Percentiles rank a stretch among this genome's conserved stretches.
These are phyloP conservation scores for Melocanna baccifera DNA, from an alignment of 176 grass and related monocot genomes.

Conservation along the genomic window DNA sequence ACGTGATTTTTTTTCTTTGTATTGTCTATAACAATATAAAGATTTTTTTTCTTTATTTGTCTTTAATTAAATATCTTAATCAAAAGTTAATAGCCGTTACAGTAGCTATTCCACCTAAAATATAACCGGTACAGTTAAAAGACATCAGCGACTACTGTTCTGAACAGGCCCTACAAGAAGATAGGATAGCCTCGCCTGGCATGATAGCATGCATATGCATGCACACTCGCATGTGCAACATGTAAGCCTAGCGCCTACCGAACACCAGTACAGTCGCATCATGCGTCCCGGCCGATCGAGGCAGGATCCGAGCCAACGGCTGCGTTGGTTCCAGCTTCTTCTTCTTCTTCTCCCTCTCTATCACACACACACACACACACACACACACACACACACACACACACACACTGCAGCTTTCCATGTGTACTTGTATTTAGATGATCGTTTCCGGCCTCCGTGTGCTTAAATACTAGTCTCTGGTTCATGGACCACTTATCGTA, in stretches of 20 bases:
- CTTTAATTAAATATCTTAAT: rapidly evolving
- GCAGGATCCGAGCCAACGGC: neutral
- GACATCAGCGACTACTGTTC: too few species aligned
- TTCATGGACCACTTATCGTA: too few species aligned
- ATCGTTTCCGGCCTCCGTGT: too few species aligned
- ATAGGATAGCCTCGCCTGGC: neutral
- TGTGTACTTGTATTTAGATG: too few species aligned
- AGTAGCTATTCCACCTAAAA: too few species aligned
- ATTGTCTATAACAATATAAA: rapidly evolving
- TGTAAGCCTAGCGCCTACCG: neutral
- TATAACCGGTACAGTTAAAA: too few species aligned
- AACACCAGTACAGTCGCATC: neutral
- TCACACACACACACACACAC: neutral
- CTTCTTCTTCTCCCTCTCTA: too few species aligned
- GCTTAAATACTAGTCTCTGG: too few species aligned
- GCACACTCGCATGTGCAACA: neutral
- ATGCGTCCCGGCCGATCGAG: neutral
- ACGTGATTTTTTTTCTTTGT: too few species aligned
- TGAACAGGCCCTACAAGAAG: neutral
- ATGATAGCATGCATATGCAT: neutral
- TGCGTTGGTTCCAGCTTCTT: neutral
- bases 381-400: too few species aligned
- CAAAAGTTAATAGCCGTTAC: too few species aligned
- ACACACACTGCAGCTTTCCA: neutral
- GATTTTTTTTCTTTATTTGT: too few species aligned